Base-by-base conservation (phyloP, 2,329 filamentous ascomycete genomes). In the Colletotrichum ledebouriae region DNA sequence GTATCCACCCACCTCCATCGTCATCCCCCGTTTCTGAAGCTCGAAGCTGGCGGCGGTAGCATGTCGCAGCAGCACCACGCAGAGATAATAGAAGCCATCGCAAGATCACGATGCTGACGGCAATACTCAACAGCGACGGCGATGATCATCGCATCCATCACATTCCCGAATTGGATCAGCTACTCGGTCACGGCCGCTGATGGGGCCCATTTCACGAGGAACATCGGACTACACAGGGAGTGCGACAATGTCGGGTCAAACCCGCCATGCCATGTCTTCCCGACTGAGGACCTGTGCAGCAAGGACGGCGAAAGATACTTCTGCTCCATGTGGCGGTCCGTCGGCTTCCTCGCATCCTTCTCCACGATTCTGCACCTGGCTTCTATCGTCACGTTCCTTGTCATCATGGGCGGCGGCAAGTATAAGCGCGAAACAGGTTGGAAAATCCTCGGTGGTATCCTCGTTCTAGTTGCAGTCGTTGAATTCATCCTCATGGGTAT, bases 291-390 rank as follows among this genome's bases (percentile, higher is more conserved):
- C 64, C 90, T 93, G 76, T 95, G 93, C 79, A 81, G 83, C 63
- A 86, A 85, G 73, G 86, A 88, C 59, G 66, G 66, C 49, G 87
- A 90, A 73, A 86, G 89, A 59, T 89, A 90, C 75, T 98, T 98
- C 81, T 98, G 96, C 84, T 92, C 90, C 74, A 92, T 97, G 86
- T 99, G 95, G 95, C 88, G 92, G 67, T 93, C 90, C 29, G 90
- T 94, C 41, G 94, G 93, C 25, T 98, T 98, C 80, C 81, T 97
- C 71, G 94, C 97, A 82, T 92, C 90, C 59, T 92, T 98, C 73
- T 87, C 92, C 7, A 88, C 94, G 42, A 89, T 97, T n/a, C 78
- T 96, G 44, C 91, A 97, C 78, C 86, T 96, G 46, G 93, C 92
- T 63, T 90, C 90, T 6, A 80, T 97, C n/a, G 90, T 97, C 33